Evolutionary conservation across 2,329 filamentous ascomycete genomes (phyloP).

Genomic region (Biscogniauxia mediterranea): DNA sequence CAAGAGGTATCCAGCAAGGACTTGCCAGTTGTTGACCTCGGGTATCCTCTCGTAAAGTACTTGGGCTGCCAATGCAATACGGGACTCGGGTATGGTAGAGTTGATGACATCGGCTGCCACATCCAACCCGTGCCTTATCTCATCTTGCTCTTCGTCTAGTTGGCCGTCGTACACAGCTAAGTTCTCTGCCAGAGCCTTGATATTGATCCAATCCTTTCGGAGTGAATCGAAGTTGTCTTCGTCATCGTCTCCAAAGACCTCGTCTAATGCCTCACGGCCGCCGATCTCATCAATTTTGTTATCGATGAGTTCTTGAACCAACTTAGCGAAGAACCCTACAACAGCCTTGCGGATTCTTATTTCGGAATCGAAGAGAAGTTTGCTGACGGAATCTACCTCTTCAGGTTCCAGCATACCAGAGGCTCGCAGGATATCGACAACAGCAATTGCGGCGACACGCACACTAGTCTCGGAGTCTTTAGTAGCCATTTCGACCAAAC

Average conservation of each 20-base stretch:
- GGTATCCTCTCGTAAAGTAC: constrained; percentile 79
- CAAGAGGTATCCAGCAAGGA: constrained; percentile 83
- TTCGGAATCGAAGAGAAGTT: constrained; percentile 86
- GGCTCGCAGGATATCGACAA: constrained; percentile 79
- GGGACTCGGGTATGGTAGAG: constrained; percentile 68
- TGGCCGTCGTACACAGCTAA: constrained; percentile 78
- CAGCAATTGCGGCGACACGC: constrained; percentile 74
- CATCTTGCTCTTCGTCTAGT: constrained; percentile 55
- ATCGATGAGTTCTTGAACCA: constrained; percentile 78
- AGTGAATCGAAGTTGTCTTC: constrained; percentile 76
- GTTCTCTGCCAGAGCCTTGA: constrained; percentile 86
- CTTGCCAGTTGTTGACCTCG: constrained; percentile 83
- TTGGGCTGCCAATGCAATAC: constrained; percentile 82
- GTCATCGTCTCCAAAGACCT: constrained; percentile 68
- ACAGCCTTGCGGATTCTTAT: constrained; percentile 82
- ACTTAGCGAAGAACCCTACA: constrained; percentile 85
- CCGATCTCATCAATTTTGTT: constrained; percentile 80
- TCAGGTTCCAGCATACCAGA: constrained; percentile 85
- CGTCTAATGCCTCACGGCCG: constrained; percentile 73
- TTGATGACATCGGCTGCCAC: constrained; percentile 57
- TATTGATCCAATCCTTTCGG: constrained; percentile 80
- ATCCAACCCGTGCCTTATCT: constrained; percentile 45
- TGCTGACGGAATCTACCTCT: constrained; percentile 85
- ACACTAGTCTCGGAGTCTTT: constrained; percentile 80
- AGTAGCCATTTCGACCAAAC: constrained; percentile 90